A percentile compares a stretch with the other conserved stretches of the same genome.
Conservation (phyloP, 345 rosid species). For the Eucalyptus cloeziana region DNA sequence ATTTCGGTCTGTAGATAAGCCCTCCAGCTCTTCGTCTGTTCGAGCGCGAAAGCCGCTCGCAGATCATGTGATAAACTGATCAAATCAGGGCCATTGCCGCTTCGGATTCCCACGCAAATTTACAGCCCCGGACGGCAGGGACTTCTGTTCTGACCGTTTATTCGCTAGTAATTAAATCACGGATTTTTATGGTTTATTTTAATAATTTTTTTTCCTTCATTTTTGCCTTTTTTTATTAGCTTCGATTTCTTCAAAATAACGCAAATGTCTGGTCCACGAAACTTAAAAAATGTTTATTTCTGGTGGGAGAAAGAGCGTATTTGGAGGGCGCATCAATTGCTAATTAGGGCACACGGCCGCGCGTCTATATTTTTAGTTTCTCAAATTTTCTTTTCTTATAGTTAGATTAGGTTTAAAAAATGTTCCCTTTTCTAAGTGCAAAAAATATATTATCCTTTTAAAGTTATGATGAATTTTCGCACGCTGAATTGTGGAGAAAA, state of each 20-base stretch:
- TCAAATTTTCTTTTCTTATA: neutral
- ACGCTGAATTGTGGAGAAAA: neutral
- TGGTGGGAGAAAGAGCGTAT: neutral
- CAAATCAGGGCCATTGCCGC: neutral
- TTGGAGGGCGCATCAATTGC: neutral
- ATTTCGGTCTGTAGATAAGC: neutral
- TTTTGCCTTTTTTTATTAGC: neutral
- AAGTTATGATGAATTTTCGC: neutral
- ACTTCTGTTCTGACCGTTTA: neutral
- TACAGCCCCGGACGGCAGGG: neutral
- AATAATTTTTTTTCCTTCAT: neutral
- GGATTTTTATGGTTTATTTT: neutral
- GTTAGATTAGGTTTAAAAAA: neutral
- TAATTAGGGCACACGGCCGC: neutral
- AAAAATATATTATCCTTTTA: neutral
- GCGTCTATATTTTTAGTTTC: neutral
- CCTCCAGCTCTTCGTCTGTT: neutral
- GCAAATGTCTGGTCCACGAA: neutral
- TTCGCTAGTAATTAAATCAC: neutral
- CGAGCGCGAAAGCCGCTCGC: neutral
- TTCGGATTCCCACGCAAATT: neutral
- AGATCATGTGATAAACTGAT: neutral
- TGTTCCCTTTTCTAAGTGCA: neutral
- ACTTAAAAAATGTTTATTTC: neutral
- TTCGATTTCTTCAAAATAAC: neutral